Percentiles rank a stretch among this genome's conserved stretches.
Conservation (phyloP, 495 filamentous ascomycete genomes). For the Xylaria scruposa region DNA sequence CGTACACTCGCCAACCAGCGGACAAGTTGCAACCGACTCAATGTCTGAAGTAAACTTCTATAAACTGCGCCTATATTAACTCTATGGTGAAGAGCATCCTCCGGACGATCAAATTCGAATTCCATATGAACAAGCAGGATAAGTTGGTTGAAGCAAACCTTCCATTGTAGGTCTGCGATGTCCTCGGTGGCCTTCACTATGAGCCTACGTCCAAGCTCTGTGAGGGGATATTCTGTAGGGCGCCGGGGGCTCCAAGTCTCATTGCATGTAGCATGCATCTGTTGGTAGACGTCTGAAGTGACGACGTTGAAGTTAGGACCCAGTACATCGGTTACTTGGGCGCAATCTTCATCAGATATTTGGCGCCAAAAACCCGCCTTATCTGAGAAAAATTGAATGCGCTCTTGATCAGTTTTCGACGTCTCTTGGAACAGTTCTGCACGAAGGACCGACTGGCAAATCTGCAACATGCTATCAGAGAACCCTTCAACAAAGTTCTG, state of each 20-base stretch:
- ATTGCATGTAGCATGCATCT: conserved; percentile 46
- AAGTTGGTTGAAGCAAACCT: conserved; percentile 79
- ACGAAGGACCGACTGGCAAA: conserved; percentile 64
- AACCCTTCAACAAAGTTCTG: conserved; percentile 66
- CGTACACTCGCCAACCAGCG: conserved; percentile 76
- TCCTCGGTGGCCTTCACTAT: conserved; percentile 80
- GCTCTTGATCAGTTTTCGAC: conserved; percentile 67
- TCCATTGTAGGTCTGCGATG: conserved; percentile 69
- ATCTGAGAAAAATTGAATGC: conserved; percentile 74
- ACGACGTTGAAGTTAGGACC: conserved; percentile 62
- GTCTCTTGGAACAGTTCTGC: conserved; percentile 74
- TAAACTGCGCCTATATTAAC: conserved; percentile 76
- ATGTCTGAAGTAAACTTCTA: conserved; percentile 65
- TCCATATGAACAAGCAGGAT: conserved; percentile 84
- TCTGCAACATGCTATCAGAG: conserved; percentile 65
- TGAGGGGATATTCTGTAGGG: conserved; percentile 58
- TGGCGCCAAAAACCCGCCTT: conserved; percentile 73
- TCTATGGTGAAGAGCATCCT: conserved; percentile 62
- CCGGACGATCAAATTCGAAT: conserved; percentile 72
- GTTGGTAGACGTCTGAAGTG: conserved; percentile 61
- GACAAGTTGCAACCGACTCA: conserved; percentile 79
- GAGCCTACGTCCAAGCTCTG: conserved; percentile 73
- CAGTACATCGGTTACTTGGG: conserved; percentile 59
- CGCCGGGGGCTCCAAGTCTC: conserved; percentile 36
- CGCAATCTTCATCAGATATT: conserved; percentile 72